phyloP scores from a whole-genome alignment of 768 basidiomycete species.

The Vishniacozyma victoriae region DNA sequence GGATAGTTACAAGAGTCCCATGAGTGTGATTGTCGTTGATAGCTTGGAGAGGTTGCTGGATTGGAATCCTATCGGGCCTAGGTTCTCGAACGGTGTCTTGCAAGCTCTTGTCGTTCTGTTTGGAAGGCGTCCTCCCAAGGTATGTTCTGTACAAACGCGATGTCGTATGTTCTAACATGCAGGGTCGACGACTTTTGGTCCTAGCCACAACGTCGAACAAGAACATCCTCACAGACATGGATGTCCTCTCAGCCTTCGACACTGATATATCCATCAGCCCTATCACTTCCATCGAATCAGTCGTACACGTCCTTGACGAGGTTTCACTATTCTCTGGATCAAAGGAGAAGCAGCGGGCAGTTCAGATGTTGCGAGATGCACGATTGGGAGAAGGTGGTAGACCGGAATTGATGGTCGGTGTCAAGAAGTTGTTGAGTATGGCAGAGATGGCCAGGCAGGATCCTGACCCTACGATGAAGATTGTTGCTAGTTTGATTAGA shows the following conservation, averaged over 20 bases:
- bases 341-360: conserved; percentile 53
- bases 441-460: conserved; percentile 98
- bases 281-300: conserved; percentile 61
- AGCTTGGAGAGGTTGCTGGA: conserved; percentile 89
- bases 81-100: conserved; percentile 89
- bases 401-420: conserved; percentile 63
- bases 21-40: conserved; percentile 93
- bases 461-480: conserved; percentile 64
- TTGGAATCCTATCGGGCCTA: conserved; percentile 93
- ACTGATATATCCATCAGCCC: conserved; percentile 78
- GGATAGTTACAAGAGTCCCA: conserved; percentile 94
- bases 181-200: conserved; percentile 87
- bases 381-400: conserved; percentile 60
- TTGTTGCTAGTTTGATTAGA: conserved; percentile 42
- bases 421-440: conserved; percentile 85
- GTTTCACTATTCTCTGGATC: conserved; percentile 66
- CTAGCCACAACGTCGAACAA: conserved; percentile 88
- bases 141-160: conserved; percentile 39
- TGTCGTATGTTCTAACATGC: conserved; percentile 2
- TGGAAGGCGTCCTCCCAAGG: conserved; percentile 85
- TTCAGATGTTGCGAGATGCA: conserved; percentile 65
- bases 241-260: conserved; percentile 83
- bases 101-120: conserved; percentile 86
- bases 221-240: conserved; percentile 77
- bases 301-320: conserved; percentile 73